These are phyloP conservation scores for Mycena capillaripes DNA, from an alignment of 768 basidiomycete genomes.

Conservation along the genomic window DNA sequence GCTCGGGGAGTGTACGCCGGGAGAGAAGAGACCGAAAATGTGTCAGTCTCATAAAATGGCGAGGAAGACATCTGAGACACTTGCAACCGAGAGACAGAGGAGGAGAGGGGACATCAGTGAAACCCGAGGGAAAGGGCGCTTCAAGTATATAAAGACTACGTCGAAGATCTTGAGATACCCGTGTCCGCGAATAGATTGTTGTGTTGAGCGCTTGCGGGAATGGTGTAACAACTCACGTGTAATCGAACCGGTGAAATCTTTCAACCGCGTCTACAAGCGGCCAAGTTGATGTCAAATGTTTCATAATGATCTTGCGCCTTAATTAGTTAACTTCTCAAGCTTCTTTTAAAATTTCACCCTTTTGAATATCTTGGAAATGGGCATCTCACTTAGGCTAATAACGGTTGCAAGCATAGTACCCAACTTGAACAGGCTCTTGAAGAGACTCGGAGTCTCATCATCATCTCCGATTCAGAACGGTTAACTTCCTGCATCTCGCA, in stretches of 20 bases:
- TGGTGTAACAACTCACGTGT: no score
- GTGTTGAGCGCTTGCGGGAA: neutral
- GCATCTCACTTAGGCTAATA: no score
- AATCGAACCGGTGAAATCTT: neutral
- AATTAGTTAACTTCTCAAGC: no score
- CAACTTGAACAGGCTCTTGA: no score
- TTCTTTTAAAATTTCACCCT: no score
- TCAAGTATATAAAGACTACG: neutral
- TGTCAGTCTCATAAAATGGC: conserved; percentile 19
- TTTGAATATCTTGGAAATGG: no score
- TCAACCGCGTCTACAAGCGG: neutral
- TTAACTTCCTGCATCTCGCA: no score
- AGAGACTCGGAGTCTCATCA: no score
- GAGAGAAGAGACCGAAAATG: neutral
- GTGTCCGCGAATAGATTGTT: neutral
- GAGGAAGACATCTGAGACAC: conserved; percentile 14
- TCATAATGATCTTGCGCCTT: neutral
- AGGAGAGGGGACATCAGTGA: neutral
- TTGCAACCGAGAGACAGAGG: neutral
- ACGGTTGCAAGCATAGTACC: no score
- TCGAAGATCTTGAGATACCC: neutral
- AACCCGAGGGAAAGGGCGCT: neutral
- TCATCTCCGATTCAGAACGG: no score
- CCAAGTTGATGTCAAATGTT: neutral
- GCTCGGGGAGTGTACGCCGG: conserved; percentile 29